Evolutionary conservation across 768 basidiomycete species (phyloP).

Genomic region (Trametopsis cervina): DNA sequence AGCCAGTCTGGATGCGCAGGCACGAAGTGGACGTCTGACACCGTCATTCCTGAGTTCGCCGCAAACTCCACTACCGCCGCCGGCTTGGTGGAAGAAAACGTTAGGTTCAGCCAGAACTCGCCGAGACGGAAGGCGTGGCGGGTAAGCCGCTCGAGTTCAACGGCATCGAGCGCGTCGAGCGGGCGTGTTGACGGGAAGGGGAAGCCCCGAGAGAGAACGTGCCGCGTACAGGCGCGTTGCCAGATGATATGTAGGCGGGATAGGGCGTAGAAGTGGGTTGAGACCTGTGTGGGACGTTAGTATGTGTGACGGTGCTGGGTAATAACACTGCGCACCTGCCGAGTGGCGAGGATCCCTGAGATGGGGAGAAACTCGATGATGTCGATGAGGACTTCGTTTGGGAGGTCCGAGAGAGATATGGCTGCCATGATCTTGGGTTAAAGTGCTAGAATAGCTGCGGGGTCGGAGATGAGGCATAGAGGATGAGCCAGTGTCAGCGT

Average conservation of each 20-base stretch:
- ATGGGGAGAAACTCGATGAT: conserved; percentile 31
- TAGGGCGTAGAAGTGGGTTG: conserved; percentile 37
- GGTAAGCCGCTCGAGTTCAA: conserved; percentile 40
- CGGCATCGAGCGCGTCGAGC: conserved; percentile 29
- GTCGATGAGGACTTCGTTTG: conserved; percentile 33
- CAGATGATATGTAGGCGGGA: conserved; percentile 48
- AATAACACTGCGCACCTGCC: conserved; percentile 11
- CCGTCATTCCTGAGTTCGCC: conserved; percentile 31
- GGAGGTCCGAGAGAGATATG: conserved; percentile 13
- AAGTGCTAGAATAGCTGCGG: no score
- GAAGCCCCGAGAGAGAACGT: conserved; percentile 38
- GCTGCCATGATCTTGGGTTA: neutral
- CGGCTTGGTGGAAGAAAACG: conserved; percentile 9
- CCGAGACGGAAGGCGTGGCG: conserved; percentile 40
- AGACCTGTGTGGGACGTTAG: conserved; percentile 33
- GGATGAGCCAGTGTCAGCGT: no score
- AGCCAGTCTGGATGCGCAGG: conserved; percentile 38
- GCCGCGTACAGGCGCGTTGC: conserved; percentile 39
- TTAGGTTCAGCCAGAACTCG: conserved; percentile 36
- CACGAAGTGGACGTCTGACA: conserved; percentile 50
- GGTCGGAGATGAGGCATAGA: no score
- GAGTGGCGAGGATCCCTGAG: conserved; percentile 2
- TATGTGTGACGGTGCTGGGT: neutral
- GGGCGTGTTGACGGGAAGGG: conserved; percentile 42
- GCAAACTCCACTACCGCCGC: conserved; percentile 10